Conservation (phyloP, 2,329 filamentous ascomycete genomes). For the Thielaviopsis ethacetica region DNA sequence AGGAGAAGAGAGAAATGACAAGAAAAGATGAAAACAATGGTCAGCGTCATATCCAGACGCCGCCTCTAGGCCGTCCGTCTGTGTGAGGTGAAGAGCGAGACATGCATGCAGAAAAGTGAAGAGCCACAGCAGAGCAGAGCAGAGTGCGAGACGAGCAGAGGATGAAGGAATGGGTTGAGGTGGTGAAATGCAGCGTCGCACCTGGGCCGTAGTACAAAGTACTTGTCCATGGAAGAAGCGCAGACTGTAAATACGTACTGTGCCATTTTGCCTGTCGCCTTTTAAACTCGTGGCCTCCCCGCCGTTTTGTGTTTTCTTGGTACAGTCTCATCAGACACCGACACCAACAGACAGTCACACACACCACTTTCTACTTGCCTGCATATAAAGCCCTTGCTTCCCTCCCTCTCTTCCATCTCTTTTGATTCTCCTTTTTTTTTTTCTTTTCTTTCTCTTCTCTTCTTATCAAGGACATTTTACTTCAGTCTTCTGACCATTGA, state of each 20-base stretch:
- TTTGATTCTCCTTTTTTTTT: slow-evolving; percentile 1
- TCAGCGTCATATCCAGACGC: too few species aligned
- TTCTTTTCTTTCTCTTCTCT: background rate
- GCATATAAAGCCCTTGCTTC: background rate
- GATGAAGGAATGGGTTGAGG: background rate
- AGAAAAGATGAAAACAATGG: background rate
- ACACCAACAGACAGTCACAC: background rate
- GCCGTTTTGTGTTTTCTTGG: background rate
- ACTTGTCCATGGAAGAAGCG: background rate
- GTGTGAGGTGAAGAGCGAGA: background rate
- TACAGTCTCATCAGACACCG: background rate
- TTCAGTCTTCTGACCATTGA: background rate
- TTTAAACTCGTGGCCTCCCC: background rate
- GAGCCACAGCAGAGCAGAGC: background rate
- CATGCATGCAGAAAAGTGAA: background rate
- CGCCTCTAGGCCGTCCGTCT: background rate
- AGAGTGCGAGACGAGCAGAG: background rate
- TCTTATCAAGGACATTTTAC: background rate
- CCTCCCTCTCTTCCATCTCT: background rate
- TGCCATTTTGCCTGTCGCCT: background rate
- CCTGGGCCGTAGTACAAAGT: slow-evolving; percentile 1
- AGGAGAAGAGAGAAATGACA: background rate
- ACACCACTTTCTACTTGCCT: background rate
- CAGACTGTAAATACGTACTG: too few species aligned
- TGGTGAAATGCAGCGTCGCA: background rate